phyloP scores from a whole-genome alignment of 805 yeast genomes.

The Yamadazyma ubonensis region DNA sequence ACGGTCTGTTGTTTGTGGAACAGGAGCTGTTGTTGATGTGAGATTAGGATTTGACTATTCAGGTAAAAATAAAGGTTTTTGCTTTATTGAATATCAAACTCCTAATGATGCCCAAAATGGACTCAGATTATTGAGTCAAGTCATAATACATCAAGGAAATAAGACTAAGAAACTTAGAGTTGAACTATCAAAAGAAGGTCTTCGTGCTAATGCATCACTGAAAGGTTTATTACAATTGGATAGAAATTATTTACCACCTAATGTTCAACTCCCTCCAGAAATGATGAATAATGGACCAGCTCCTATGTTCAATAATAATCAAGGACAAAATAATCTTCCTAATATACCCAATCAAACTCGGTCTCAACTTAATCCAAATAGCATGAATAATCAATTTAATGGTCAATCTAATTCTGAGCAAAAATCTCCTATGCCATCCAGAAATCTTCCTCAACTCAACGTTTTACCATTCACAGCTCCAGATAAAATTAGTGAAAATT shows the following conservation, averaged over 20 bases:
- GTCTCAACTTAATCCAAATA: neutral
- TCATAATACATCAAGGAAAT: slow-evolving; percentile 36
- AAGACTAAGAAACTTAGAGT: slow-evolving; percentile 50
- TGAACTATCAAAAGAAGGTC: slow-evolving; percentile 62
- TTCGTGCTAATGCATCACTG: slow-evolving; percentile 34
- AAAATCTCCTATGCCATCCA: slow-evolving; percentile 31
- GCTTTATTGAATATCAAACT: slow-evolving; percentile 57
- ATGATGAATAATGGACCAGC: slow-evolving; percentile 21
- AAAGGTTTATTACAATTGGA: slow-evolving; percentile 46
- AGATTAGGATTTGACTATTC: slow-evolving; percentile 59
- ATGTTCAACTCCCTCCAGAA: slow-evolving; percentile 57
- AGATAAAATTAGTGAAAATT: slow-evolving; percentile 59
- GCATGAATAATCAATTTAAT: neutral
- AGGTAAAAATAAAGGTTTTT: slow-evolving; percentile 64
- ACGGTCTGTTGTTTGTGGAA: slow-evolving; percentile 64
- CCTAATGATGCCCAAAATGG: slow-evolving; percentile 57
- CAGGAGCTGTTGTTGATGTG: slow-evolving; percentile 69
- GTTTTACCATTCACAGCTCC: slow-evolving; percentile 46
- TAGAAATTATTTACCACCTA: slow-evolving; percentile 50
- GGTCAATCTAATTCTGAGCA: neutral
- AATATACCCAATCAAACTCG: slow-evolving; percentile 1
- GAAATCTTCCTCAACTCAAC: slow-evolving; percentile 47
- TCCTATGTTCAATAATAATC: neutral
- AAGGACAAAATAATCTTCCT: neutral
- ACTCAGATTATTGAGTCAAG: slow-evolving; percentile 40